Percentiles rank a stretch among this genome's conserved stretches.
Conservation (phyloP, 2,329 filamentous ascomycete species). For the Huntiella decipiens region DNA sequence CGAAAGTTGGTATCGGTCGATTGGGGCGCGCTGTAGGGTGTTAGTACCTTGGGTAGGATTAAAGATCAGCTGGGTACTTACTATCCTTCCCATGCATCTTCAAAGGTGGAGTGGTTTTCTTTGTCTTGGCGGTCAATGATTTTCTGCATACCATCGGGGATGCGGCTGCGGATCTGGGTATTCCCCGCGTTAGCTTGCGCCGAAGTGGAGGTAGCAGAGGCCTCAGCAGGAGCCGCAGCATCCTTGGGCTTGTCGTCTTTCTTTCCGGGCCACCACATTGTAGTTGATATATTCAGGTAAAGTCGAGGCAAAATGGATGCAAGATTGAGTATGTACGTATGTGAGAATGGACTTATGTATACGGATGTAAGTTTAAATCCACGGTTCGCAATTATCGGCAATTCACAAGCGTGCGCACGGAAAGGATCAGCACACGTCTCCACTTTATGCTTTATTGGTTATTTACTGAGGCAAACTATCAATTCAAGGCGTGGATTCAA, state of each 20-base stretch:
- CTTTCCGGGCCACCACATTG: slow-evolving; percentile 21
- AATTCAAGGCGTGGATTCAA: no score
- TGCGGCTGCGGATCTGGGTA: slow-evolving; percentile 26
- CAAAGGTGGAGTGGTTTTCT: slow-evolving; percentile 41
- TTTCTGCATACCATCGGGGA: slow-evolving; percentile 35
- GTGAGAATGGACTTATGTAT: no score
- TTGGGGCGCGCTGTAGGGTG: slow-evolving; percentile 31
- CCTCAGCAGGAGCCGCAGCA: background rate
- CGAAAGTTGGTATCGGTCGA: slow-evolving; percentile 72
- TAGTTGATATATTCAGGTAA: background rate
- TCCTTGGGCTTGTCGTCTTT: slow-evolving; percentile 19
- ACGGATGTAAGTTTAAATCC: no score
- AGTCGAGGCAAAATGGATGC: no score
- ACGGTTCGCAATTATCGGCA: no score
- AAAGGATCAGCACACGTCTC: no score
- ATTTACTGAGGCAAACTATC: no score
- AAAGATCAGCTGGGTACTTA: slow-evolving; percentile 1
- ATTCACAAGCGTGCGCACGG: no score
- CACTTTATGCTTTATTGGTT: no score
- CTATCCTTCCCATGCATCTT: slow-evolving; percentile 8
- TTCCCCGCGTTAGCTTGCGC: slow-evolving; percentile 28
- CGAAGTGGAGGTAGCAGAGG: background rate
- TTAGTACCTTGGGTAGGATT: background rate
- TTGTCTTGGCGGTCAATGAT: slow-evolving; percentile 38
- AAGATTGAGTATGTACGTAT: no score